Percentiles rank a stretch among this genome's conserved stretches.
phyloP scores from a whole-genome alignment of 129 eudicot species.

The Dittrichia graveolens region DNA sequence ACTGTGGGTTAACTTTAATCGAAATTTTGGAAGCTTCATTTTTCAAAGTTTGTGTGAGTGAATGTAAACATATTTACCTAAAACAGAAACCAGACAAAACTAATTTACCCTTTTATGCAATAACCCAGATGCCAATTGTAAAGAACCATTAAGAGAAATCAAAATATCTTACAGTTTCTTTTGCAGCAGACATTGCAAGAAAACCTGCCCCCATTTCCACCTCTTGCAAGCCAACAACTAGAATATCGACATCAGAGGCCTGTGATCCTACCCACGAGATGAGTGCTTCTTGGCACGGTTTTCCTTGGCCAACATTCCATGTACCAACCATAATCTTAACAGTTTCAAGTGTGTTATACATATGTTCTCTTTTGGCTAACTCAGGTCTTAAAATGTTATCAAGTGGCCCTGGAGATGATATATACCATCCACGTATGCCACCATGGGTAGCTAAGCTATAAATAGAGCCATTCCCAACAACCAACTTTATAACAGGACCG shows the following conservation, averaged over 20 bases:
- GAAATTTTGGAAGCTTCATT: neutral
- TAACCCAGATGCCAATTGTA: neutral
- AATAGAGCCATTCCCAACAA: slow-evolving; percentile 62
- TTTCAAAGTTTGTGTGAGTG: neutral
- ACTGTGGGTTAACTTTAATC: neutral
- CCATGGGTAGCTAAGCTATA: slow-evolving; percentile 95
- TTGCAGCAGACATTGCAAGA: slow-evolving; percentile 99
- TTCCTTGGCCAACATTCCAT: slow-evolving; percentile 96
- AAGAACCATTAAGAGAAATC: neutral
- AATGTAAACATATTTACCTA: neutral
- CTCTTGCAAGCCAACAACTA: slow-evolving; percentile 92
- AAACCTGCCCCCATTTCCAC: slow-evolving; percentile 99
- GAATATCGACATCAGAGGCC: slow-evolving; percentile 75
- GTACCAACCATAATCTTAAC: slow-evolving; percentile 78
- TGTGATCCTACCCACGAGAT: slow-evolving; percentile 76
- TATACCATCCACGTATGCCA: slow-evolving; percentile 92
- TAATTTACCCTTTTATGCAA: slow-evolving; percentile 1
- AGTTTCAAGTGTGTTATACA: slow-evolving; percentile 69
- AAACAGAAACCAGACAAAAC: too few relatives aligned
- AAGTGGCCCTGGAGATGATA: slow-evolving; percentile 88
- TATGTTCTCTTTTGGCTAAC: slow-evolving; percentile 60
- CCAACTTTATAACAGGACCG: slow-evolving; percentile 82
- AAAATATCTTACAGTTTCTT: slow-evolving; percentile 83
- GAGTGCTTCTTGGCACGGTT: slow-evolving; percentile 82
- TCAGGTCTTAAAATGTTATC: slow-evolving; percentile 66